phyloP scores from a whole-genome alignment of 2,329 filamentous ascomycete species.

The Exutisphaerella laricina region DNA sequence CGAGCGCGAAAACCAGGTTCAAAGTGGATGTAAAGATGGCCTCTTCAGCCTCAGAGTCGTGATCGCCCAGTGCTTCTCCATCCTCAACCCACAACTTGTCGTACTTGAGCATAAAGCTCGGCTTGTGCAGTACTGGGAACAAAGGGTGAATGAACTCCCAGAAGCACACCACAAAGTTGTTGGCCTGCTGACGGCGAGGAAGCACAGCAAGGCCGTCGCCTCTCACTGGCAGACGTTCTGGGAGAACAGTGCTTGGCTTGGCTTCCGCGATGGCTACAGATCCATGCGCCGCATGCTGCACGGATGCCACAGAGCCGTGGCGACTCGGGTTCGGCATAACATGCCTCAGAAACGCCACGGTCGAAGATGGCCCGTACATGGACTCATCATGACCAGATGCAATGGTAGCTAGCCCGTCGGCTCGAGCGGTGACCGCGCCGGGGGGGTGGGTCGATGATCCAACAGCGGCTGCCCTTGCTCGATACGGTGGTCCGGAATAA shows the following conservation, averaged over 20 bases:
- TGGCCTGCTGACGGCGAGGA: slow-evolving; percentile 22
- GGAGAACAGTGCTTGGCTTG: slow-evolving; percentile 9
- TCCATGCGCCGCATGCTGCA: slow-evolving; percentile 1
- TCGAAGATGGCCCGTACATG: slow-evolving; percentile 23
- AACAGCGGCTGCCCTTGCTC: too few relatives aligned
- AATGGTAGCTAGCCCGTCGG: slow-evolving; percentile 21
- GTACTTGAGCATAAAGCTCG: slow-evolving; percentile 24
- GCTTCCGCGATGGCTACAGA: slow-evolving; percentile 8
- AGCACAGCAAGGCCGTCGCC: slow-evolving; percentile 21
- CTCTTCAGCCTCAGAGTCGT: slow-evolving; percentile 22
- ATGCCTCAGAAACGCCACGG: slow-evolving; percentile 24
- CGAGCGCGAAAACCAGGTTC: slow-evolving; percentile 26
- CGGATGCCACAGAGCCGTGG: slow-evolving; percentile 15
- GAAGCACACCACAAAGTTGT: slow-evolving; percentile 25
- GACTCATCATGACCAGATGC: slow-evolving; percentile 19
- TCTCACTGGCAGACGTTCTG: slow-evolving; percentile 15
- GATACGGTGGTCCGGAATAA: too few relatives aligned
- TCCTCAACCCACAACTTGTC: slow-evolving; percentile 18
- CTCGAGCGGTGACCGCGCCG: slow-evolving; percentile 7
- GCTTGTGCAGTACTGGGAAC: slow-evolving; percentile 26
- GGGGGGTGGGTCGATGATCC: too few relatives aligned
- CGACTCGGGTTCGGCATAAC: slow-evolving; percentile 18
- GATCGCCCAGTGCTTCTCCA: slow-evolving; percentile 4
- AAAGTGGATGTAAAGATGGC: slow-evolving; percentile 23
- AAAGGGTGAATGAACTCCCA: slow-evolving; percentile 28